Evolutionary conservation across 164 flowering plant species (phyloP), one percentile per base, ranked within the genome.

Genomic region (Tetracentron sinense): DNA sequence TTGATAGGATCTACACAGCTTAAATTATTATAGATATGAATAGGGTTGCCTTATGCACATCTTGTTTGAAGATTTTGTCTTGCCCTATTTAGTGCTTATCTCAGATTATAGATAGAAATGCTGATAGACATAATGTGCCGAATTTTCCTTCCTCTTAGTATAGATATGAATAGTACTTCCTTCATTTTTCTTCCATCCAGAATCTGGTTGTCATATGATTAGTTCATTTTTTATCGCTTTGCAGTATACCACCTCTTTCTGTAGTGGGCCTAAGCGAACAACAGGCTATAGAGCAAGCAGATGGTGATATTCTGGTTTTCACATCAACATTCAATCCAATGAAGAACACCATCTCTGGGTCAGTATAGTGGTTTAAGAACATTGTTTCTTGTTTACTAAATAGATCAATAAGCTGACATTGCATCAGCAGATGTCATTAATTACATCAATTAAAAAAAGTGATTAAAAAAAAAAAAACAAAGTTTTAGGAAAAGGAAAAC

Each of bases 281-380:
- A 54, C 73, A 88, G 60, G 99, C 99, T 54, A 56, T 88, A 55
- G 88, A 89, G 72, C 81, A 89, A 81, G 84, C 83, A 58, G 79
- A 83, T 21, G 85, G 94, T 55, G 99, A 94, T 59, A 54, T 85
- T 61, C 67, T 81, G 75, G 76, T 94, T 60, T 94, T 79, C 79
- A 94, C 97, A 46, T 90, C 98, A 54, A 57, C 89, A 17, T 94
- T 94, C 81, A 94, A 83, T 69, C 98, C 98, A 21, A 94, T 94
- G 99, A 94, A 82, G 88, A 89, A 94, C 63, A 84, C 94, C 16
- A 74, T 94, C 46, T 94, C 99, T 64, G 96, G 97, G 99, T 91
- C 82, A 42, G 76, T 61, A 28, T 1, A 19, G 5, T 44, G 38
- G 11, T 44, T 53, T 31, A 11, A 33, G 25, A 44, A 28, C 48